phyloP scores from a whole-genome alignment of 768 basidiomycete species.

The Mycena chlorophos region DNA sequence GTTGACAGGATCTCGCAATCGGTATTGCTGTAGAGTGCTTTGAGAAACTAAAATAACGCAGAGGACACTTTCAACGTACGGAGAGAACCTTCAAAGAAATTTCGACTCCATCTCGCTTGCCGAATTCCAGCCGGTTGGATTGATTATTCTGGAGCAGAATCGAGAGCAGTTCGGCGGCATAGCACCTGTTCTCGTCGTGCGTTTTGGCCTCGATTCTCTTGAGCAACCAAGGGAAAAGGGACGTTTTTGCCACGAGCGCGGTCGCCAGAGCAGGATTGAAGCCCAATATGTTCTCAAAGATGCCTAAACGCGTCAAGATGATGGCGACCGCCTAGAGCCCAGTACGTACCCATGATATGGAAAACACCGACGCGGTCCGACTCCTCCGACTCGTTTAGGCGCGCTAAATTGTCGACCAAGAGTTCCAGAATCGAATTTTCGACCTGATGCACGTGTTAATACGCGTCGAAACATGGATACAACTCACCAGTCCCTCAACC shows the following conservation, averaged over 20 bases:
- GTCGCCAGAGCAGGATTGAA: conserved; percentile 78
- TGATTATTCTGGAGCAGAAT: conserved; percentile 80
- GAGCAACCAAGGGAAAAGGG: conserved; percentile 76
- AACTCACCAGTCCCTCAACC: conserved; percentile 72
- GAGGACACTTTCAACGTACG: conserved; percentile 47
- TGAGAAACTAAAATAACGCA: conserved; percentile 8
- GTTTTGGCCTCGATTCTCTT: conserved; percentile 67
- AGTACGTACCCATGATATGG: conserved; percentile 74
- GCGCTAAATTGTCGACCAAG: conserved; percentile 82
- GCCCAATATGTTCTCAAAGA: conserved; percentile 90
- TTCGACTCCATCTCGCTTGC: conserved; percentile 79
- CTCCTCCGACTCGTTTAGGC: conserved; percentile 90
- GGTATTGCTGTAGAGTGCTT: conserved; percentile 65
- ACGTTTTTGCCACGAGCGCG: conserved; percentile 71
- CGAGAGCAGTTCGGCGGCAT: conserved; percentile 91
- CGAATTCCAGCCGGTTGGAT: conserved; percentile 67
- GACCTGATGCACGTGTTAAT: conserved; percentile 46
- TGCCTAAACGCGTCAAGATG: conserved; percentile 45
- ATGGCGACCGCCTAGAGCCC: not conserved
- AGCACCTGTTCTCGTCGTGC: conserved; percentile 89
- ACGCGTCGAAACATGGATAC: not conserved
- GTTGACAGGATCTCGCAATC: conserved; percentile 78
- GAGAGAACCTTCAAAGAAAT: conserved; percentile 72
- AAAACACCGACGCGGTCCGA: conserved; percentile 90
- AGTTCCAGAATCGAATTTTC: conserved; percentile 84